These are phyloP conservation scores for Phylloporus sp. DNA, from an alignment of 768 basidiomycete species.

Conservation along the genomic window DNA sequence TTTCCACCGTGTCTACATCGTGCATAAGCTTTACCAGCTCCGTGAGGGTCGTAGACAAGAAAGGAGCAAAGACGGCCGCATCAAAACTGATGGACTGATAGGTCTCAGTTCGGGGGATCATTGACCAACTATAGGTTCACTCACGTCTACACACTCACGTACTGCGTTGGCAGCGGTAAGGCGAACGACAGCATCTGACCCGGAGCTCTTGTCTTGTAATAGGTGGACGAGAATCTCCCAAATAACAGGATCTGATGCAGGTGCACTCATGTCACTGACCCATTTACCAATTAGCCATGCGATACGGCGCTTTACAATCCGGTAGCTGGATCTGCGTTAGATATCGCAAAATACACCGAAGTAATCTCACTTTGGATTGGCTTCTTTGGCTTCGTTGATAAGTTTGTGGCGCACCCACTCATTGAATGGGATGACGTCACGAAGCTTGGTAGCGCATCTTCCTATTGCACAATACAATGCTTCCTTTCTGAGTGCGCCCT, in stretches of 20 bases:
- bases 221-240: constrained; percentile 84
- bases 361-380: constrained; percentile 49
- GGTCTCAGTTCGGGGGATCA: constrained; percentile 6
- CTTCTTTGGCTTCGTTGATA: constrained; percentile 51
- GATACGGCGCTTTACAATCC: constrained; percentile 90
- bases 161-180: constrained; percentile 79
- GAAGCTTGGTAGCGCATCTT: constrained; percentile 65
- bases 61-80: constrained; percentile 59
- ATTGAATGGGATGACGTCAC: constrained; percentile 60
- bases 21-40: constrained; percentile 65
- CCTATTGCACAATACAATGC: constrained; percentile 86
- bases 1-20: constrained; percentile 72
- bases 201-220: constrained; percentile 58
- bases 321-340: constrained; percentile 50
- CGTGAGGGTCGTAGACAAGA: constrained; percentile 53
- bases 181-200: constrained; percentile 81
- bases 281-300: constrained; percentile 94
- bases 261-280: constrained; percentile 63
- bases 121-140: constrained; percentile 26
- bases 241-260: constrained; percentile 54
- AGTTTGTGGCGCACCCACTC: constrained; percentile 64
- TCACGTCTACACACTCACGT: constrained; percentile 79
- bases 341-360: constrained; percentile 2
- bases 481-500: constrained; percentile 70
- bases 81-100: constrained; percentile 62